Conservation (phyloP, 768 basidiomycete genomes). For the Leccinum subtestaceum region DNA sequence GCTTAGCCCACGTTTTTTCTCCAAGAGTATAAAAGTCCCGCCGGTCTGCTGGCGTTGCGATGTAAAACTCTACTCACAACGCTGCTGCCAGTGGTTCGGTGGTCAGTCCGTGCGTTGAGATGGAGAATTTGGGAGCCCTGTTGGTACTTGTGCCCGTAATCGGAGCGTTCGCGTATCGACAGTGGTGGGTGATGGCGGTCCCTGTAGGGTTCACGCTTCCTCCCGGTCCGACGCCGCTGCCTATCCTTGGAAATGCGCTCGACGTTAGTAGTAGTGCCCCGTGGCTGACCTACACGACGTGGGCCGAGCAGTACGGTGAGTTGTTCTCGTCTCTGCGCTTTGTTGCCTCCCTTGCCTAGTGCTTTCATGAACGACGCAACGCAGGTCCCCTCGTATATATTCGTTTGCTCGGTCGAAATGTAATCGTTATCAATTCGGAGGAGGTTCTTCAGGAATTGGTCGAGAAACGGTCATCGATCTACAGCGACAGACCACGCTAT, state of each 20-base stretch:
- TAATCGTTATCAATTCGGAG: slow-evolving; percentile 12
- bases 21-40: not conserved
- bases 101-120: not conserved
- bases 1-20: too few relatives aligned
- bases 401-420: not conserved
- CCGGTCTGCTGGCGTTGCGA: not conserved
- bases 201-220: slow-evolving; percentile 2
- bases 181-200: not conserved
- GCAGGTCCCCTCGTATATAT: slow-evolving; percentile 1
- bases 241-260: slow-evolving; percentile 13
- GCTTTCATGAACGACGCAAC: not conserved
- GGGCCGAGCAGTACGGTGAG: slow-evolving; percentile 14
- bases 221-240: slow-evolving; percentile 11
- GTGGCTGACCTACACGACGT: slow-evolving; percentile 14
- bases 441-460: slow-evolving; percentile 11
- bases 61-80: not conserved
- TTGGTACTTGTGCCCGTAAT: not conserved
- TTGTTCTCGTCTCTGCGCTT: not conserved
- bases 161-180: not conserved
- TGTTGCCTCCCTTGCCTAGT: not conserved
- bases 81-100: not conserved
- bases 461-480: slow-evolving; percentile 15
- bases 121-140: not conserved
- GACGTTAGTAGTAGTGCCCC: slow-evolving; percentile 6
- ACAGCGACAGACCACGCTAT: slow-evolving; percentile 14